Base-by-base conservation (phyloP, 768 basidiomycete genomes). In the Kockovaella imperatae region DNA sequence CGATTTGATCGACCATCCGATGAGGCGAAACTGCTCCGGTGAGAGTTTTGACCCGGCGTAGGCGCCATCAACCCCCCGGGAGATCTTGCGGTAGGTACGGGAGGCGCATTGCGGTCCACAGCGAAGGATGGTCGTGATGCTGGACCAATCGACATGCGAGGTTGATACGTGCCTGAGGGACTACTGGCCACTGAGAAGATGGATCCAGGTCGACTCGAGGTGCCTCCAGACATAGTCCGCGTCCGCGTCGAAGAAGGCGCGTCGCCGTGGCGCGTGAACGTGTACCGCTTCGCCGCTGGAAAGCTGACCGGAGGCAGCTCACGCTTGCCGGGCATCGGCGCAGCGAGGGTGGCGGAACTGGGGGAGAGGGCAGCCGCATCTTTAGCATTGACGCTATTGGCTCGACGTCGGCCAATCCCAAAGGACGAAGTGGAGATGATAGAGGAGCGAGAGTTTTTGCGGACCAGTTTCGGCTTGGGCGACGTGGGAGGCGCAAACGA, bases 241-340 rank as follows among this genome's bases (percentile, higher is more conserved):
- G 52, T 44, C 2, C 55, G 47, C 21, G 49, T 32, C 14, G 32
- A 17, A 10, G 20, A 10, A 11, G 24, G 25, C 7, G 59, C 53
- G 18, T 60, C 61, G 28, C 56, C 60, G 18, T 59, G 56, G 1
- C 56, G 53, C 25, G 53, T 60, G 57, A 70, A 70, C 17, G 55
- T 60, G 43, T 70, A 70, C 21, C 69, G 59, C 44, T 70, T 70
- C 15, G 69, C 62, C 1, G 58, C 47, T 2, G 69, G 69, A 35
- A 57, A 69, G 14, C 62, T 64, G 31, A 70, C 57, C 1, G 62
- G 62, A 10, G 69, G 62, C 18, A 58, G 40, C 14, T 52, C 49
- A 26, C 52, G 51, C 38, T 59, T 62, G 17, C 57, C 57, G n/a
- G n/a, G n/a, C n/a, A n/a, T n/a, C n/a, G n/a, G n/a, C 13, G 45